phyloP scores from a whole-genome alignment of 2,329 filamentous ascomycete genomes.

The Bertia moriformis region DNA sequence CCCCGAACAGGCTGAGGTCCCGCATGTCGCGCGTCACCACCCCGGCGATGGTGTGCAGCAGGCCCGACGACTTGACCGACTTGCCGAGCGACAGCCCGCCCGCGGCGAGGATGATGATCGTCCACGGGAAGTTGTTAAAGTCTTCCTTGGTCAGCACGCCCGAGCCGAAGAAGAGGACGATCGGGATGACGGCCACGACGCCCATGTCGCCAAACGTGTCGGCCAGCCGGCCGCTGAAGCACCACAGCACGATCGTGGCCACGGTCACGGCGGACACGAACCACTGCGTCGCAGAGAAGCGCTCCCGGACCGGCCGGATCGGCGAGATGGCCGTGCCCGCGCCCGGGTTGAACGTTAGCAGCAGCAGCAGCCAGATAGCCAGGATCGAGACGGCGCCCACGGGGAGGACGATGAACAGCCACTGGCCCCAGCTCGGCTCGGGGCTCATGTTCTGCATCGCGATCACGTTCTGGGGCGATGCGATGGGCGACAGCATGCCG shows the following conservation, averaged over 20 bases:
- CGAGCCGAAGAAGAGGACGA: conserved; percentile 90
- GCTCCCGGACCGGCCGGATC: conserved; percentile 77
- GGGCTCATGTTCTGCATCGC: conserved; percentile 91
- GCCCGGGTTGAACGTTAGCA: conserved; percentile 73
- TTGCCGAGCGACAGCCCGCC: conserved; percentile 87
- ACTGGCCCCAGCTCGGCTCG: conserved; percentile 79
- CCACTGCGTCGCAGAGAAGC: conserved; percentile 77
- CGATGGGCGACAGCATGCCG: conserved; percentile 90
- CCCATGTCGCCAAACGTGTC: conserved; percentile 91
- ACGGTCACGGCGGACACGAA: conserved; percentile 84
- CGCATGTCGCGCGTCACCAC: conserved; percentile 62
- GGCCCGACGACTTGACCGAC: conserved; percentile 80
- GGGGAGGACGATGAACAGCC: conserved; percentile 92
- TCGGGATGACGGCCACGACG: conserved; percentile 88
- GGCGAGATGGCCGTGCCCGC: conserved; percentile 79
- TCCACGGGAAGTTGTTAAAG: conserved; percentile 99
- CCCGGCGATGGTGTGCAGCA: conserved; percentile 75
- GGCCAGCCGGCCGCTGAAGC: conserved; percentile 77
- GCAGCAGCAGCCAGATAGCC: conserved; percentile 75
- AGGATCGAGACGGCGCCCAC: conserved; percentile 81
- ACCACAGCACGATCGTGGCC: conserved; percentile 80
- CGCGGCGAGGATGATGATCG: conserved; percentile 94
- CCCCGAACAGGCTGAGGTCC: conserved; percentile 68
- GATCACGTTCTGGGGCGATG: conserved; percentile 92
- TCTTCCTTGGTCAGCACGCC: conserved; percentile 96